Evolutionary conservation across 805 yeast genomes (phyloP), one percentile per base, ranked within the genome.

Genomic region (baker's yeast (Saccharomyces cerevisiae)): DNA sequence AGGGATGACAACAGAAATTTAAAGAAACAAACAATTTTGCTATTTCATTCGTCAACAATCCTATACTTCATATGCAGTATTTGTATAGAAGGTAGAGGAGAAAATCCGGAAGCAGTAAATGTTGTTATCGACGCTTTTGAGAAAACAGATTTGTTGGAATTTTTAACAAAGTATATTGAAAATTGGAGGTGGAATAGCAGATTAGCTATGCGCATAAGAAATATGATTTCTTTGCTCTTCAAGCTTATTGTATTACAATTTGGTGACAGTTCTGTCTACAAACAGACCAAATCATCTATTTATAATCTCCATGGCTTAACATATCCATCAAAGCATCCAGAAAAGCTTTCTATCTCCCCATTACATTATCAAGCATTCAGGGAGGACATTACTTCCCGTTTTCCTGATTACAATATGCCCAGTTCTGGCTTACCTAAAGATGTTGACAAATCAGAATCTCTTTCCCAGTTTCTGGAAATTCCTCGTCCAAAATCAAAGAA

Each of bases 331-430:
- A 30, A 65, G n/a, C 51, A 57, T 4, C 59, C 72, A 43, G 67
- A 61, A 49, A 66, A 64, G 50, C 70, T 78, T 50, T 70, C 76
- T 0, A 84, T 91, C 9, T 83, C 96, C 0, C 96, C 96, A 0
- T 69, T 88, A n/a, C 96, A 91, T 59, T 92, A 88, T 65, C 84
- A 82, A 62, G 82, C 87, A 6, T 90, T 87, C 64, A 76, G 89
- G 57, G 87, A 87, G 51, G 95, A 89, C 56, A 67, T 91, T 2
- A 68, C 76, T 3, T 79, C 89, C 10, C 78, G 96, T 57, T 92
- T 83, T 65, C 97, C 99, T 0, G 72, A 87, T 4, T 84, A 75
- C 57, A 64, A 73, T 4, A 81, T 86, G 13, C 83, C 84, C 0
- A 70, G 73, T 17, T 73, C 79, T 14, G 69, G 70, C 2, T 58